Evolutionary conservation across 1,284 basidiomycete species (phyloP), one percentile per base, ranked within the genome.

Genomic region (Malassezia dermatis): DNA sequence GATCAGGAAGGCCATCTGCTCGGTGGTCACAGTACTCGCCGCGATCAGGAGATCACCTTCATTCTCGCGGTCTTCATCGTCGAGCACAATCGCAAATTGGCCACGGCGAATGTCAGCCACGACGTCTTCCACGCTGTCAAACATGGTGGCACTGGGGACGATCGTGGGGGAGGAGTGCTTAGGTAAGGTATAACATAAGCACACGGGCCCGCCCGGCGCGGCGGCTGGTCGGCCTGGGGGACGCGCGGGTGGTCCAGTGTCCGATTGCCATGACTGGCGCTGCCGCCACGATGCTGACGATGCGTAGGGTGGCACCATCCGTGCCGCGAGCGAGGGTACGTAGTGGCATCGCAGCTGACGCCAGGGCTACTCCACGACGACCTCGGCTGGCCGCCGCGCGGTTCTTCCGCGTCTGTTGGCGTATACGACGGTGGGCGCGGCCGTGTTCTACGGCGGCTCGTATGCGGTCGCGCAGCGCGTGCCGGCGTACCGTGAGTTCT

Each of bases 1-100:
- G 75, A 99, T 90, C 81, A 99, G 88, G 89, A 89, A 99, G 1
- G 94, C 94, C 93, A 99, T 95, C 69, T 93, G 88, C 76, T 94
- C 86, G 0, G 88, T 88, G 19, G 89, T 89, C 62, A 87, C 62
- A n/a, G 50, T 58, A 17, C 62, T 53, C 0, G 70, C 71, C 10
- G 71, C 58, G 31, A 67, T 63, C 61, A 74, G 67, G 13, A 73
- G 59, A 45, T 74, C 71, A 19, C 71, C 71, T 53, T 74, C 71
- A 52, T 74, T 74, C 53, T 74, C 71, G 8, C 71, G 67, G 43
- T 73, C 63, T 53, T 74, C 71, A 42, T 68, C 67, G 56, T 74
- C 71, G 35, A 74, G 63, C 12, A 74, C 67, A 5, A 74, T 63
- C 6, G 73, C 70, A 48, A 74, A 73, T 31, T 67, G 56, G 57